Percentiles rank a stretch among this genome's conserved stretches.
phyloP scores from a whole-genome alignment of 2,329 filamentous ascomycete species.

The Fusarium citri region DNA sequence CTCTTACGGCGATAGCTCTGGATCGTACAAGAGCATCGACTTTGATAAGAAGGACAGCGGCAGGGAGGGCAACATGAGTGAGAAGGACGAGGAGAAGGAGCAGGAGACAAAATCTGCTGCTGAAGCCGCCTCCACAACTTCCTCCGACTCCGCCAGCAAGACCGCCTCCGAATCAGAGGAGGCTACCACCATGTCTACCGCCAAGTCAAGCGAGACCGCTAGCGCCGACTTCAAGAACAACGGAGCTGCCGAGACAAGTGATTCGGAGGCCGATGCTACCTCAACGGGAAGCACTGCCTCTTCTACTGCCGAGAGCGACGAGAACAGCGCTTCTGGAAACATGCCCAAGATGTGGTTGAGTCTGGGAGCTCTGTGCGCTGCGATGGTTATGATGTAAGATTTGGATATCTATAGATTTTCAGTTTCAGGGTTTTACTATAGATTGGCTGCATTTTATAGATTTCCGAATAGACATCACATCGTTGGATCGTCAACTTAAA shows the following conservation, averaged over 20 bases:
- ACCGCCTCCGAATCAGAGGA: slow-evolving; percentile 2
- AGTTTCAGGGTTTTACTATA: not conserved
- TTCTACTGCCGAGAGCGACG: not conserved
- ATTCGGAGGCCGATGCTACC: not conserved
- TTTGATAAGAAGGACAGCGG: slow-evolving; percentile 27
- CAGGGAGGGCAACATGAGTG: not conserved
- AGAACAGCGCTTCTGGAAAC: slow-evolving; percentile 6
- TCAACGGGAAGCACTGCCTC: slow-evolving; percentile 8
- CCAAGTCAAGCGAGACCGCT: not conserved
- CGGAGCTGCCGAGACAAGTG: slow-evolving; percentile 6
- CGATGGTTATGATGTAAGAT: slow-evolving; percentile 14
- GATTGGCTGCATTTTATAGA: not conserved
- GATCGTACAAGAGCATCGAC: slow-evolving; percentile 44
- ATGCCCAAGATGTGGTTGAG: slow-evolving; percentile 24
- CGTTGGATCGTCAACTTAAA: not conserved
- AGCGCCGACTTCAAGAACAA: slow-evolving; percentile 26
- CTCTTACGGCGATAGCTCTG: slow-evolving; percentile 42
- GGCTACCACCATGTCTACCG: slow-evolving; percentile 8
- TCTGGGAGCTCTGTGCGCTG: not conserved
- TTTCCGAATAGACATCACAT: not conserved
- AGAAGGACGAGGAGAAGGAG: not conserved
- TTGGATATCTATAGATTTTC: not conserved
- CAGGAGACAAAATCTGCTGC: slow-evolving; percentile 1
- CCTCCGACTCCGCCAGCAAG: not conserved
- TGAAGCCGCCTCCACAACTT: not conserved